A percentile compares a stretch with the other conserved stretches of the same genome.
phyloP scores from a whole-genome alignment of 495 filamentous ascomycete genomes.

The Penicillium tannophilum region DNA sequence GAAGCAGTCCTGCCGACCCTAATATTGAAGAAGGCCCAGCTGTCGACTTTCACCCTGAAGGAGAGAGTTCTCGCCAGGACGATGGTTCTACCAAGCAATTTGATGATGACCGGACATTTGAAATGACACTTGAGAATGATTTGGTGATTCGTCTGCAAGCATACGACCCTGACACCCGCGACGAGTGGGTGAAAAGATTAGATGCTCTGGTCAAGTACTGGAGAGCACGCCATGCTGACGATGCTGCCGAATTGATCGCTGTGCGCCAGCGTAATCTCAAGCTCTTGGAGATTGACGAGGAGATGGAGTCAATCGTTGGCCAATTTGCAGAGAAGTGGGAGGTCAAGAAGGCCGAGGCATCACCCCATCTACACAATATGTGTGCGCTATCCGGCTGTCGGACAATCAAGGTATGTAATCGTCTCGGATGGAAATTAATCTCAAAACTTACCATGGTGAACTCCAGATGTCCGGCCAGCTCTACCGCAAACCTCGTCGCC shows the following conservation, averaged over 20 bases:
- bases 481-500: conserved; percentile 67
- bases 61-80: conserved; percentile 47
- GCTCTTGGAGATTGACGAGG: conserved; percentile 69
- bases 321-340: conserved; percentile 76
- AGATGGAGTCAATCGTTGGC: conserved; percentile 67
- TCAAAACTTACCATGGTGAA: background rate
- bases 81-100: conserved; percentile 56
- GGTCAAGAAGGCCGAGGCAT: conserved; percentile 65
- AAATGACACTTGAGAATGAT: conserved; percentile 63
- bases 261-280: conserved; percentile 62
- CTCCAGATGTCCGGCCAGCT: conserved; percentile 62
- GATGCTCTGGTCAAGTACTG: conserved; percentile 65
- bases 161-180: conserved; percentile 56
- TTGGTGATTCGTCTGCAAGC: conserved; percentile 69
- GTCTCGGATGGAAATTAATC: conserved; percentile 4
- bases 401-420: conserved; percentile 56
- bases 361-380: conserved; percentile 68
- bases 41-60: conserved; percentile 52
- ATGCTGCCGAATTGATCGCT: conserved; percentile 57
- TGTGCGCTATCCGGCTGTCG: conserved; percentile 68
- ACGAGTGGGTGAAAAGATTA: conserved; percentile 67
- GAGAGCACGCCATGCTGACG: conserved; percentile 58
- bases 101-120: conserved; percentile 63
- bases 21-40: conserved; percentile 50
- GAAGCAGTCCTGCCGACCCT: conserved; percentile 52